Evolutionary conservation across 371 early-diverging fungal genomes (phyloP), one percentile per base, ranked within the genome.

Genomic region (Batkoa obscura): DNA sequence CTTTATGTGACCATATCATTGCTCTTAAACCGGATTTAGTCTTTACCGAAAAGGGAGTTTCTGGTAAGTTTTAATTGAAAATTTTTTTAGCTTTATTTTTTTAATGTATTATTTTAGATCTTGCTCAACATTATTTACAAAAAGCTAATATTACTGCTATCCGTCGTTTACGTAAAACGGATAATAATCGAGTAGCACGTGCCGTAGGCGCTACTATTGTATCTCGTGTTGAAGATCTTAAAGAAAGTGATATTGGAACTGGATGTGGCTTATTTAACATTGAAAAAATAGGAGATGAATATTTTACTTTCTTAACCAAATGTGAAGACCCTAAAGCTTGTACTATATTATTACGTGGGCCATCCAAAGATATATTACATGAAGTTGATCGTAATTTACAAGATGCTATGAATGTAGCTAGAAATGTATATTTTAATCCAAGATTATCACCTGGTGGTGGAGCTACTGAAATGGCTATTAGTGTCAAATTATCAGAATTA

Each of bases 351-450:
- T 76, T 99, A 61, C 87, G 98, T 61, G 99, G 99, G 43, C 96
- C 99, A 46, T 86, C 91, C 62, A 98, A 94, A 73, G 99, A 99
- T 72, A 86, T 98, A 59, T 71, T 99, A 34, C 87, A 94, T 65
- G 99, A 99, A 72, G 74, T 99, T 60, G 99, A 99, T 67, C 89
- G 99, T 61, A 99, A 99, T 72, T 75, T 99, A 64, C 90, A 94
- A 68, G 99, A 99, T 72, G 99, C 99, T 63, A 90, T 99, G 88
- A 81, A 82, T 56, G 98, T 98, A 45, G 98, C 99, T 13, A 93
- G 96, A 62, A 99, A 98, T 69, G 90, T 99, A 35, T 81, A 93
- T 70, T 90, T 91, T 64, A 84, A 84, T 72, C 93, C 97, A 42
- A 77, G 74, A 52, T 72, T 99, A 45, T 82, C 88, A 35, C 98